Evolutionary conservation across 2,329 filamentous ascomycete species (phyloP).

Genomic region (Penicillium freii): DNA sequence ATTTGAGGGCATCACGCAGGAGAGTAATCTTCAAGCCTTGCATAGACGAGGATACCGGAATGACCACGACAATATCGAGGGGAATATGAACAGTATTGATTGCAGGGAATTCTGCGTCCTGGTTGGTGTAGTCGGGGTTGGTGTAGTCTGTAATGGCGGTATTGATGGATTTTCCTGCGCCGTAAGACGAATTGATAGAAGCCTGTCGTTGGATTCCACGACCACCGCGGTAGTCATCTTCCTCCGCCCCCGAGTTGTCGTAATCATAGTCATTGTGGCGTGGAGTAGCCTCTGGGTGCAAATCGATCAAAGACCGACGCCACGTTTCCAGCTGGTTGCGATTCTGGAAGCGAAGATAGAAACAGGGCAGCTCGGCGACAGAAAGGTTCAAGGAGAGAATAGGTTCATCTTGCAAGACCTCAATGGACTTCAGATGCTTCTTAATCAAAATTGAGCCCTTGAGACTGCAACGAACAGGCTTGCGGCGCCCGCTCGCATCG

Average conservation of each 20-base stretch:
- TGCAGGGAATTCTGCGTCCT: conserved; percentile 51
- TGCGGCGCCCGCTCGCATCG: conserved; percentile 60
- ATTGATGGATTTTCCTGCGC: conserved; percentile 74
- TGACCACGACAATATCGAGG: conserved; percentile 91
- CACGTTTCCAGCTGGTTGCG: conserved; percentile 78
- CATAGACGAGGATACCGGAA: conserved; percentile 97
- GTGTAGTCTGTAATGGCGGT: conserved; percentile 94
- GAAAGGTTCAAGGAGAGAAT: conserved; percentile 87
- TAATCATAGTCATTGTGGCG: conserved; percentile 75
- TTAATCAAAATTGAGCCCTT: conserved; percentile 98
- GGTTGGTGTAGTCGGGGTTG: conserved; percentile 76
- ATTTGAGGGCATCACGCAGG: conserved; percentile 84
- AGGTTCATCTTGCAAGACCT: conserved; percentile 69
- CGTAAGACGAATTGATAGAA: conserved; percentile 79
- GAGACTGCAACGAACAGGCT: conserved; percentile 74
- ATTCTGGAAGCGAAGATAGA: conserved; percentile 86
- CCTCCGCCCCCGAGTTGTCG: conserved; percentile 78
- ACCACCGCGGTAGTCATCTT: conserved; percentile 72
- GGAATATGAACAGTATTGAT: conserved; percentile 82
- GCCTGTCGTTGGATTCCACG: conserved; percentile 66
- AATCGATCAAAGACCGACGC: conserved; percentile 81
- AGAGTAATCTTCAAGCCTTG: conserved; percentile 98
- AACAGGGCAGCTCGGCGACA: conserved; percentile 86
- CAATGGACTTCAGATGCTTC: conserved; percentile 92
- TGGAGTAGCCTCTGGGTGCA: conserved; percentile 65